phyloP scores from a whole-genome alignment of 495 filamentous ascomycete genomes.

The Haplographium delicatum region DNA sequence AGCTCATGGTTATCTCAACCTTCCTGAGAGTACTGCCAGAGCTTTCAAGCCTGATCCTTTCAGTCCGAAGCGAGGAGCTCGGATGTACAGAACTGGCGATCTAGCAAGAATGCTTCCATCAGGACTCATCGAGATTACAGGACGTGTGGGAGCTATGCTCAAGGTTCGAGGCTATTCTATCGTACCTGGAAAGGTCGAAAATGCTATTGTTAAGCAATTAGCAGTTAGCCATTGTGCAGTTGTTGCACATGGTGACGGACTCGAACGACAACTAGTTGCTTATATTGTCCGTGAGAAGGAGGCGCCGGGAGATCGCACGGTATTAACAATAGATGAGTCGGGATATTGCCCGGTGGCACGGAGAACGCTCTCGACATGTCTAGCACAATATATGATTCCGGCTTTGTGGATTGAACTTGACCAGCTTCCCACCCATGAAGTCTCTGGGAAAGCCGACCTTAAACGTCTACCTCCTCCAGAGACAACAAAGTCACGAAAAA shows the following conservation, averaged over 20 bases:
- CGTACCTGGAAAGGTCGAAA: conserved; percentile 61
- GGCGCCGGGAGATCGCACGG: conserved; percentile 42
- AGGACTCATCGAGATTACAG: conserved; percentile 64
- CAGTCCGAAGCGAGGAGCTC: conserved; percentile 31
- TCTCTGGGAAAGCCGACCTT: conserved; percentile 63
- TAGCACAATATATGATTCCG: conserved; percentile 72
- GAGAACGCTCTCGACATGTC: conserved; percentile 44
- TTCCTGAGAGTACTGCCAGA: conserved; percentile 59
- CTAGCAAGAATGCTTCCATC: conserved; percentile 56
- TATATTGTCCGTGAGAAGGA: conserved; percentile 59
- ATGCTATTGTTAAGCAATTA: conserved; percentile 52
- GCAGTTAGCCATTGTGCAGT: conserved; percentile 57
- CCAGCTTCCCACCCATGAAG: conserved; percentile 56
- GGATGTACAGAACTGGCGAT: conserved; percentile 70
- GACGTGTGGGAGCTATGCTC: conserved; percentile 63
- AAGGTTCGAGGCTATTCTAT: conserved; percentile 63
- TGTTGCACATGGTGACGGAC: conserved; percentile 56
- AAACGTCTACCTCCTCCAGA: conserved; percentile 54
- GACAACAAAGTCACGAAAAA: conserved; percentile 30
- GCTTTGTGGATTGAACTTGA: conserved; percentile 58
- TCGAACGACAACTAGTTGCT: conserved; percentile 60
- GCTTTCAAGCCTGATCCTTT: conserved; percentile 55
- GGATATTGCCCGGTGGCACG: conserved; percentile 55
- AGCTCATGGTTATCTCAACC: conserved; percentile 67
- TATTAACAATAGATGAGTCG: conserved; percentile 50